Conservation (phyloP, 306 rosid species). For the Medicago arabica region DNA sequence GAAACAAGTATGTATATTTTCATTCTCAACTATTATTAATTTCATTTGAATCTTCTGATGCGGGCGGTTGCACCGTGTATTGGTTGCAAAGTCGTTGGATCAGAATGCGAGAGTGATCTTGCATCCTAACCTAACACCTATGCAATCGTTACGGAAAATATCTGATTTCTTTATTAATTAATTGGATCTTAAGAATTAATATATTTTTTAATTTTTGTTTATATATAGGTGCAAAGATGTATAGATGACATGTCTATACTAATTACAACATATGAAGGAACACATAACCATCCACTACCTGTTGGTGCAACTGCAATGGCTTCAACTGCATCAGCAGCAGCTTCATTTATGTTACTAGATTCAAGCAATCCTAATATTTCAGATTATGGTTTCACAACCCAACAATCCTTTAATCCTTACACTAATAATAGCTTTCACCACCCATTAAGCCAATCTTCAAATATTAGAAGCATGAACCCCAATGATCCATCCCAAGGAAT, state of each 20-base stretch:
- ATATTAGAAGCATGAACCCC: constrained; percentile 50
- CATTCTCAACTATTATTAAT: too few relatives aligned
- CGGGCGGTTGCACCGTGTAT: not conserved
- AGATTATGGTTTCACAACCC: constrained; percentile 48
- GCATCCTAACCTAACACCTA: too few relatives aligned
- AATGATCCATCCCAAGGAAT: constrained; percentile 67
- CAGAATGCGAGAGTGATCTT: not conserved
- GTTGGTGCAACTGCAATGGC: constrained; percentile 98
- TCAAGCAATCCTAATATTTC: constrained; percentile 52
- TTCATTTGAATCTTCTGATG: not conserved
- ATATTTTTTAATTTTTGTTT: not conserved
- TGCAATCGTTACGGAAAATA: too few relatives aligned
- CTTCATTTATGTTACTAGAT: constrained; percentile 73
- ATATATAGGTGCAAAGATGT: constrained; percentile 86
- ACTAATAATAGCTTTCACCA: constrained; percentile 40
- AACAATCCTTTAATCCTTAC: constrained; percentile 42
- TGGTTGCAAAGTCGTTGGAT: not conserved
- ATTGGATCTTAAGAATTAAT: not conserved
- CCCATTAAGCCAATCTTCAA: constrained; percentile 41
- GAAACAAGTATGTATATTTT: constrained; percentile 63
- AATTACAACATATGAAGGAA: constrained; percentile 95
- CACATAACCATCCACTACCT: constrained; percentile 93
- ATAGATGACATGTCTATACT: constrained; percentile 94
- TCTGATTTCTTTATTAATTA: not conserved
- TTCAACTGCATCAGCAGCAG: constrained; percentile 80